A percentile compares a stretch with the other conserved stretches of the same genome.
Conservation (phyloP, 2,329 filamentous ascomycete genomes). For the Coleophoma crateriformis region DNA sequence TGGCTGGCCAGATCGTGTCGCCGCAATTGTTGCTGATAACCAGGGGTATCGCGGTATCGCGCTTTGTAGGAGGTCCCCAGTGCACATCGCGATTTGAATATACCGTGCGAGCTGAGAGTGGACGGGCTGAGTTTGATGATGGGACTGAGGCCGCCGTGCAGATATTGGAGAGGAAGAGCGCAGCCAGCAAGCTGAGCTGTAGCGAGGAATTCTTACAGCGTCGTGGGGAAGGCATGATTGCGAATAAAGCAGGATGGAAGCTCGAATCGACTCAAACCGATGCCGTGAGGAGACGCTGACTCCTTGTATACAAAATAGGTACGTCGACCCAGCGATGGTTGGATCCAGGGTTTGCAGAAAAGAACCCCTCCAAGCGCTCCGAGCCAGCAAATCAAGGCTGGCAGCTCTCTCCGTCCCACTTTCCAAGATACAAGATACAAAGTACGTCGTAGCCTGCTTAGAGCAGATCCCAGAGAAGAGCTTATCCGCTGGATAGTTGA, state of each 20-base stretch:
- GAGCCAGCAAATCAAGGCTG: neutral
- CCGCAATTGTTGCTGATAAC: slow-evolving; percentile 67
- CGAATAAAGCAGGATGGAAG: neutral
- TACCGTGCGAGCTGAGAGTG: neutral
- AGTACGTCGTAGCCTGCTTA: neutral
- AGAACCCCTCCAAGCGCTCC: neutral
- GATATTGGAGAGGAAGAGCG: slow-evolving; percentile 11
- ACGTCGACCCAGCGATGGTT: too few species aligned
- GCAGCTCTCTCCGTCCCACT: neutral
- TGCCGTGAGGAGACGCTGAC: neutral
- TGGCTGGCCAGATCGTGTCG: slow-evolving; percentile 69
- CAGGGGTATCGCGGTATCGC: slow-evolving; percentile 46
- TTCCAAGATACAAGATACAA: neutral
- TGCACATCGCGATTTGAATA: neutral
- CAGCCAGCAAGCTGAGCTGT: slow-evolving; percentile 4
- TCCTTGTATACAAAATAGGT: neutral
- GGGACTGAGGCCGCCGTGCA: slow-evolving; percentile 3
- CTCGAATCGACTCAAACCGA: neutral
- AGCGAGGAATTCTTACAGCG: slow-evolving; percentile 5
- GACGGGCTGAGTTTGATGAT: neutral
- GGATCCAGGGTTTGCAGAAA: neutral
- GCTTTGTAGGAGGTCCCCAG: slow-evolving; percentile 21
- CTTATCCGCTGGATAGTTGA: neutral
- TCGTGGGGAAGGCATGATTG: slow-evolving; percentile 8
- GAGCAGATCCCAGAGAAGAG: neutral